Conservation (phyloP, 805 yeast genomes). For the Metschnikowia chrysomelidarum region DNA sequence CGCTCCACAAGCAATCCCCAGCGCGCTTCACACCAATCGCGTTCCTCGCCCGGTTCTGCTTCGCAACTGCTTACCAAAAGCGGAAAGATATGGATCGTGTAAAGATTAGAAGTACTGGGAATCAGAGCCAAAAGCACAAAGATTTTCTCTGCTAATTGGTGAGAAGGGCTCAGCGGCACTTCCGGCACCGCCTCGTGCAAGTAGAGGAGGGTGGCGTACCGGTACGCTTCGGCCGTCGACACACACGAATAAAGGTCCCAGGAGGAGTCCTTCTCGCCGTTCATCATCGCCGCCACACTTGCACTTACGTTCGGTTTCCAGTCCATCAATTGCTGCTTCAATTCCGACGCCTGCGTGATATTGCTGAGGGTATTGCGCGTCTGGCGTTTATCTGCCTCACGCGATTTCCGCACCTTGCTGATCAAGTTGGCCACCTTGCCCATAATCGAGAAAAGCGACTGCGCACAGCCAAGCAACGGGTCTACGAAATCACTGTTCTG, state of each 20-base stretch:
- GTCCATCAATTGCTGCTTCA: conserved; percentile 49
- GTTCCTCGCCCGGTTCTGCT: conserved; percentile 54
- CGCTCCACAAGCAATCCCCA: conserved; percentile 54
- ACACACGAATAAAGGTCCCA: conserved; percentile 61
- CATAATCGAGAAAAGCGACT: conserved; percentile 59
- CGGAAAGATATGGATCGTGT: conserved; percentile 63
- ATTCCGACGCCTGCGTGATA: conserved; percentile 53
- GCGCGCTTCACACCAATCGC: conserved; percentile 58
- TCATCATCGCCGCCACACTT: conserved; percentile 34
- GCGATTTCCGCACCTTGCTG: conserved; percentile 42
- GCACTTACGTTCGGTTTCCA: conserved; percentile 55
- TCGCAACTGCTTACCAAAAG: conserved; percentile 65
- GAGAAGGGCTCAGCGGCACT: conserved; percentile 53
- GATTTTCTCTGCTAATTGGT: conserved; percentile 57
- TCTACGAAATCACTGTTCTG: conserved; percentile 47
- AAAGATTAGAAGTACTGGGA: conserved; percentile 55
- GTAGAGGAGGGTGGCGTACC: conserved; percentile 57
- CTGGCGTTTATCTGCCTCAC: conserved; percentile 19
- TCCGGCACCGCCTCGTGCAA: conserved; percentile 73
- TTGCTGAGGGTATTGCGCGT: conserved; percentile 41
- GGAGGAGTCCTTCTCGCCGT: conserved; percentile 21
- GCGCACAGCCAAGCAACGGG: conserved; percentile 67
- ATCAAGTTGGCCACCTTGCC: conserved; percentile 61
- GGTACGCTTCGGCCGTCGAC: conserved; percentile 69
- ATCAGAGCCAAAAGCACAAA: conserved; percentile 60